Evolutionary conservation across 495 filamentous ascomycete species (phyloP), one percentile per base, ranked within the genome.

Genomic region (Hapsidospora chrysogenum): DNA sequence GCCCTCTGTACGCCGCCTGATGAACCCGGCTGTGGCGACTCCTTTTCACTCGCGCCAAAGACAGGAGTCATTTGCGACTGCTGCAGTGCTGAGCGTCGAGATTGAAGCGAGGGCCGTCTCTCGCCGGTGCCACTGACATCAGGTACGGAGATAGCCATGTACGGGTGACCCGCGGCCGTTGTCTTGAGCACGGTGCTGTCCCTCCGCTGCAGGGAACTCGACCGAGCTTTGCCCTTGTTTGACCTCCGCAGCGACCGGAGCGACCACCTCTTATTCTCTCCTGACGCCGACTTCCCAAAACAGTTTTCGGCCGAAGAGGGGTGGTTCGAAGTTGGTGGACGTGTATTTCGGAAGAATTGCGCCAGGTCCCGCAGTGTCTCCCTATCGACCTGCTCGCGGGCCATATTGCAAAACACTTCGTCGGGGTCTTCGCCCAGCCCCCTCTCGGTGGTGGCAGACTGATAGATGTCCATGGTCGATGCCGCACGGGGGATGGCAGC

Each of bases 211-310:
- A 31, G 27, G 8, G 37, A 41, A 4, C 35, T 16, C 15, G 15
- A 27, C 26, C 43, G 35, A 9, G 14, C 11, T 29, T 36, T 48
- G 8, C 26, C 15, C 30, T 29, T 38, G 38, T 37, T 42, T 13
- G 39, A 37, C 9, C 35, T 39, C 27, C 28, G 23, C 11, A 42
- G 36, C 16, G 39, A 39, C n/a, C 36, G 40, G 5, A 39, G 14
- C 21, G 43, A 39, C 39, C 39, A 39, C 17, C 43, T 35, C 29
- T 17, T 37, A 9, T 13, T 31, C n/a, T 42, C 32, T 3, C 33
- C 28, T 5, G 26, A 21, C 9, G 30, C 17, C 6, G 21, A 28
- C n/a, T 23, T 26, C 14, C 33, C 29, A 26, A 26, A 26, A 11
- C 23, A 26, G 23, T 11, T 11, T 26, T 26, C 23, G 6, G 6